Percentiles rank a stretch among this genome's conserved stretches.
phyloP scores from a whole-genome alignment of 108 stramenopile genomes.

The Schizochytrium sp. region DNA sequence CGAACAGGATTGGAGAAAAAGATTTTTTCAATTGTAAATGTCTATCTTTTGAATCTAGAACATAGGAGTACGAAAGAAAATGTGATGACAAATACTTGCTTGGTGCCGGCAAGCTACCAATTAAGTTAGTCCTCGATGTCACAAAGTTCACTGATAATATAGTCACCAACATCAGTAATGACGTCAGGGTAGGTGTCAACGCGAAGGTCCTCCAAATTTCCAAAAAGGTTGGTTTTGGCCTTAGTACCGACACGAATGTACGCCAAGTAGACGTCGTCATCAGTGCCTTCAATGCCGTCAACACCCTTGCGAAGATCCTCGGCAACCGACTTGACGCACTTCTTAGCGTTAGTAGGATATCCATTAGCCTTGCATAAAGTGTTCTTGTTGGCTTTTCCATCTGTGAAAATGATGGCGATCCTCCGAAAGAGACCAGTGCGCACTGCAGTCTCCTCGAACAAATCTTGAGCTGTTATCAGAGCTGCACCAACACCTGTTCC shows the following conservation, averaged over 20 bases:
- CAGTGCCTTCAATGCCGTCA: background rate
- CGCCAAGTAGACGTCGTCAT: background rate
- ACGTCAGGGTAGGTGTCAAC: no score
- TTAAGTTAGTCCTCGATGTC: no score
- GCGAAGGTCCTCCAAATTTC: background rate
- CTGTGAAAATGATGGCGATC: background rate
- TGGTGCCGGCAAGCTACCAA: no score
- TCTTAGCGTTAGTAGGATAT: background rate
- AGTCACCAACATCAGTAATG: no score
- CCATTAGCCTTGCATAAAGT: background rate
- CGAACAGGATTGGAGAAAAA: no score
- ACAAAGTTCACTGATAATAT: no score
- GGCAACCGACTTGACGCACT: background rate
- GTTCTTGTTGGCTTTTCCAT: background rate
- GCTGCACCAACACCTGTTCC: background rate
- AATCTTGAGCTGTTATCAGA: background rate
- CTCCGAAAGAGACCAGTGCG: background rate
- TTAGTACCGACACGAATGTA: background rate
- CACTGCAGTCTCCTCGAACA: background rate
- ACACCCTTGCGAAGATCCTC: background rate
- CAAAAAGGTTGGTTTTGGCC: background rate
- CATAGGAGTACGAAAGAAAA: no score
- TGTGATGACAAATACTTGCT: no score
- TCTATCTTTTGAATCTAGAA: no score
- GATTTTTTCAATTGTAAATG: no score